Percentiles rank a stretch among this genome's conserved stretches.
phyloP scores from a whole-genome alignment of 2,329 filamentous ascomycete species.

The Sporothrix humicola region DNA sequence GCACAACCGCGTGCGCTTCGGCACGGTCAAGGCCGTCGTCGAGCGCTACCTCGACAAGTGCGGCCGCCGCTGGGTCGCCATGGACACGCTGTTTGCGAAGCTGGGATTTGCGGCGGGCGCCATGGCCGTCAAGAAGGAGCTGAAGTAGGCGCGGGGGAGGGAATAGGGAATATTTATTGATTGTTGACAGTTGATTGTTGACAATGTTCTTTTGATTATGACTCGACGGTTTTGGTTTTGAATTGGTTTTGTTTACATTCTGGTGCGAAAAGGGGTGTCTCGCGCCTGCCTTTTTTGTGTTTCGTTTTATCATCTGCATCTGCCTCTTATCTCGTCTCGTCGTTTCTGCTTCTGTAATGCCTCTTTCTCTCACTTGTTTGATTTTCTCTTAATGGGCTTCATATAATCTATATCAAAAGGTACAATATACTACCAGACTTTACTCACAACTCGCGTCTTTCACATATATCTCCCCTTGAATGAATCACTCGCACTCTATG shows the following conservation, averaged over 20 bases:
- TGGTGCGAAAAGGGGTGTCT: not conserved
- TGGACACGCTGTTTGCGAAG: constrained; percentile 83
- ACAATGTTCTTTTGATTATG: not conserved
- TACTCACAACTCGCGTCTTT: not conserved
- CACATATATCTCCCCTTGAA: not conserved
- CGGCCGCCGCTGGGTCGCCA: constrained; percentile 89
- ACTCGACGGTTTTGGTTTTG: not conserved
- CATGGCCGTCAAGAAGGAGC: constrained; percentile 14
- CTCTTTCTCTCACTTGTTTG: not conserved
- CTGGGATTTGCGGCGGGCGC: constrained; percentile 56
- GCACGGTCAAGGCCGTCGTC: constrained; percentile 75
- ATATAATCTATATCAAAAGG: constrained; percentile 15
- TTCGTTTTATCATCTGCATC: no score
- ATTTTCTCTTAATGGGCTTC: not conserved
- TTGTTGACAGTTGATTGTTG: not conserved
- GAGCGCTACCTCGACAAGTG: constrained; percentile 88
- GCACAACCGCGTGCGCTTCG: constrained; percentile 81
- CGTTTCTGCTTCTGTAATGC: not conserved
- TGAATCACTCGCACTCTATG: not conserved
- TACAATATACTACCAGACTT: constrained; percentile 10
- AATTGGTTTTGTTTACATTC: constrained; percentile 1
- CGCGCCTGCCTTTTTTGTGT: not conserved
- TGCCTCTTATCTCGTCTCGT: not conserved
- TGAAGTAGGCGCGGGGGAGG: no score
- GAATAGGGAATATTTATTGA: no score